Percentiles rank a stretch among this genome's conserved stretches.
Evolutionary conservation across 345 rosid genomes (phyloP).

Genomic region (Lepidium africanum): DNA sequence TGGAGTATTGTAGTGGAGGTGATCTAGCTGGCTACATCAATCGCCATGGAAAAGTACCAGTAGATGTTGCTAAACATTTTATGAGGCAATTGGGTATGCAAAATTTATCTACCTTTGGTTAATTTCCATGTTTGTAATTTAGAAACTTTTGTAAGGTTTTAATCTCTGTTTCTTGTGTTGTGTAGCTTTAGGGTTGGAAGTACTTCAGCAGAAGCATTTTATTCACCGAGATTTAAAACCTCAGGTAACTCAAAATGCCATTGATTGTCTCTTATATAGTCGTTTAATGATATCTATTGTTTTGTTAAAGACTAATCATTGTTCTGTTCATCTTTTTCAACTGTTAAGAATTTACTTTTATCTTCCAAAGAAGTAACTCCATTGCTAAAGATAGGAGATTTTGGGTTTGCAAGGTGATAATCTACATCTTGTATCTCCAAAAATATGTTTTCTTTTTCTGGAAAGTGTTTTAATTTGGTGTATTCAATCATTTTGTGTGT

Average conservation of each 20-base stretch:
- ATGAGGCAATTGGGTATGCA: constrained; percentile 65
- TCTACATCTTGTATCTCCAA: background rate
- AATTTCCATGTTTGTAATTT: background rate
- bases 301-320: background rate
- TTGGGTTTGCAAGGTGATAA: constrained; percentile 77
- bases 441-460: background rate
- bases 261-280: background rate
- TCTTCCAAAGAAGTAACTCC: constrained; percentile 46
- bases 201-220: constrained; percentile 71
- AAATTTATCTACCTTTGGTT: background rate
- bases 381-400: constrained; percentile 72
- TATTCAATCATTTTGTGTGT: background rate
- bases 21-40: constrained; percentile 65
- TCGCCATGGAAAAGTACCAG: constrained; percentile 57
- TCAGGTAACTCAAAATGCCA: constrained; percentile 36
- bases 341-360: constrained; percentile 59
- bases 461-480: constrained; percentile 5
- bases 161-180: background rate
- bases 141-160: background rate
- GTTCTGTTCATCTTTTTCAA: background rate
- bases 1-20: constrained; percentile 88
- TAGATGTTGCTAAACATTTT: constrained; percentile 66
- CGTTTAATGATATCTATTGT: background rate
- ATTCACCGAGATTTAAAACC: constrained; percentile 86
- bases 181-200: constrained; percentile 78